Base-by-base conservation (phyloP, 2,329 filamentous ascomycete species). In the Ophiostoma sp. region DNA sequence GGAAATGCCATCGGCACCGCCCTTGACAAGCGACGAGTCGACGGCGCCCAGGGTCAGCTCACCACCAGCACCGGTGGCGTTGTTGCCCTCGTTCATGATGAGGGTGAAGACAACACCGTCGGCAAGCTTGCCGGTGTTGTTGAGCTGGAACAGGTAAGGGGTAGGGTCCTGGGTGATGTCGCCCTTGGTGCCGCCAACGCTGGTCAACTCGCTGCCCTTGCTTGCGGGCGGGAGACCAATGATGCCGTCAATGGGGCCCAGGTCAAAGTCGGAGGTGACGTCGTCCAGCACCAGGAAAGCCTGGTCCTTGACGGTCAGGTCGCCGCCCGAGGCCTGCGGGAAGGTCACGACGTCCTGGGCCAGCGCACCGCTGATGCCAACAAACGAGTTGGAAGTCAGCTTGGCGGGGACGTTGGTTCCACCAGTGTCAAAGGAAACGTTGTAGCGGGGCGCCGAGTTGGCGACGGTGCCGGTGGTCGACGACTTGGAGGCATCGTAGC, bases 1-100 rank as follows among this genome's bases (percentile, higher is more conserved):
- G 12, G 61, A 50, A 59, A 36, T 74, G 70, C 15, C 76, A 69
- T 19, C 63, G 8, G 28, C 64, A 68, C 77, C 69, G 28, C 78
- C 80, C 5, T 75, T 75, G 71, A 78, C 78, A 66, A 77, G 78
- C 33, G 72, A 72, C 1, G 74, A 36, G 73, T 81, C 79, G 52
- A 78, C 71, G 45, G 79, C 80, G 2, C 80, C 80, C 0, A 81
- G 76, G 0, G 78, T 80, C 59, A 81, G 71, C 70, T 80, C 76
- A 1, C 76, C 79, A 7, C 77, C 77, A 3, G 70, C 64, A 17
- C 69, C 69, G 36, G 52, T 52, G 48, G 36, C 50, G 42, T 73
- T 75, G 55, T 75, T 68, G 42, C 76, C 77, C 0, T 78, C 57
- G 31, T 78, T 77, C 5, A 78, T 74, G 71, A 78, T 78, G 19